Evolutionary conservation across 306 rosid genomes (phyloP).

Genomic region (Gillenia trifoliata): DNA sequence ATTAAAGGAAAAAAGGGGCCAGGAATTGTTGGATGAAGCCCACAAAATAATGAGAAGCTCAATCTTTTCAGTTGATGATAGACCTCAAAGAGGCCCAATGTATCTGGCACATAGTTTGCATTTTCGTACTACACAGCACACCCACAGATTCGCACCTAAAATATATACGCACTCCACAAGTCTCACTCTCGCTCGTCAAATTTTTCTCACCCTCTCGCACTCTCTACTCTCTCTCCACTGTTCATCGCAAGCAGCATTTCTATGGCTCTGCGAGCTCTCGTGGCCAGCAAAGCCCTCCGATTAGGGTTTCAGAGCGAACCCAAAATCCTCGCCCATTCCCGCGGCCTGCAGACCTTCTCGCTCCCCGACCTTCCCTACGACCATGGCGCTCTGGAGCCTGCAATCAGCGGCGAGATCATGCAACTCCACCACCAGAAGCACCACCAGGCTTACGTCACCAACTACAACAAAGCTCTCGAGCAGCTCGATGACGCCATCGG

Average conservation of each 20-base stretch:
- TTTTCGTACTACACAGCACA: neutral
- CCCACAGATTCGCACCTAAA: neutral
- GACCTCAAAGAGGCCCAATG: no score
- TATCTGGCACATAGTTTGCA: no score
- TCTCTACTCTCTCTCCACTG: neutral
- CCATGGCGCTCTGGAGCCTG: slow-evolving; percentile 85
- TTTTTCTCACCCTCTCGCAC: neutral
- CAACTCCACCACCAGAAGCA: slow-evolving; percentile 89
- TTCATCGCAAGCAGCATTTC: neutral
- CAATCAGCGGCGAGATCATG: slow-evolving; percentile 86
- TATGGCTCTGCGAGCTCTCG: slow-evolving; percentile 41
- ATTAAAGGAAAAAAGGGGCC: no score
- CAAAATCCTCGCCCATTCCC: slow-evolving; percentile 28
- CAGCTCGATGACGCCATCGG: slow-evolving; percentile 61
- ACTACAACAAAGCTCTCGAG: slow-evolving; percentile 89
- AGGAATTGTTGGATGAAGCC: no score
- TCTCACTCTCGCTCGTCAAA: neutral
- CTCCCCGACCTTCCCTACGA: slow-evolving; percentile 87
- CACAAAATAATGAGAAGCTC: no score
- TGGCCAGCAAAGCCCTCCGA: slow-evolving; percentile 16
- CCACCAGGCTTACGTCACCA: slow-evolving; percentile 85
- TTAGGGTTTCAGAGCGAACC: slow-evolving; percentile 11
- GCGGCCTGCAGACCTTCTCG: slow-evolving; percentile 60
- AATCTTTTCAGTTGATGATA: no score
- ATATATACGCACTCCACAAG: neutral